Conservation (phyloP, 495 filamentous ascomycete species). For the Hamigera avellanea region DNA sequence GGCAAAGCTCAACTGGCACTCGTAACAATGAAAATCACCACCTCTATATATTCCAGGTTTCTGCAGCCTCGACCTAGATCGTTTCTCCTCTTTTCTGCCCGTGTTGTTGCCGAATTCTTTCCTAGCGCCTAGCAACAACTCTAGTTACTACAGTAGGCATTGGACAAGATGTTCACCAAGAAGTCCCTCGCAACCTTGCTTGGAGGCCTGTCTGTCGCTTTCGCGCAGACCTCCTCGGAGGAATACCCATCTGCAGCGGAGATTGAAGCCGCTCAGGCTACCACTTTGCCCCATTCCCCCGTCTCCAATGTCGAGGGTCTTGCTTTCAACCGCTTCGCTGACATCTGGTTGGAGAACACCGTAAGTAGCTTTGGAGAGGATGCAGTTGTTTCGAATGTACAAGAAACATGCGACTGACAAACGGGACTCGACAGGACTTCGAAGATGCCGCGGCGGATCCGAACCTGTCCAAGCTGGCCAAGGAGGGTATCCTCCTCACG, state of each 20-base stretch:
- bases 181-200: constrained; percentile 10
- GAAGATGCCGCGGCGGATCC: constrained; percentile 35
- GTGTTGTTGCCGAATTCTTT: too few species aligned
- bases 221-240: constrained; percentile 16
- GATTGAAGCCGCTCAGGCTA: constrained; percentile 19
- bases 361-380: constrained; percentile 30
- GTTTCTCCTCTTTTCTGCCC: too few species aligned
- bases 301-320: constrained; percentile 47
- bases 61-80: too few species aligned
- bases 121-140: too few species aligned
- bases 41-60: too few species aligned
- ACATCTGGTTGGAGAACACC: constrained; percentile 65
- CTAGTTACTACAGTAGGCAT: too few species aligned
- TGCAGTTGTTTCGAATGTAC: constrained; percentile 4
- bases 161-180: constrained; percentile 8
- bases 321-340: constrained; percentile 54
- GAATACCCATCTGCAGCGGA: constrained; percentile 14
- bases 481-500: constrained; percentile 47
- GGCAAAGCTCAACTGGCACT: too few species aligned
- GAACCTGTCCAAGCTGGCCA: constrained; percentile 44
- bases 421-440: constrained; percentile 35
- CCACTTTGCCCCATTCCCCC: constrained; percentile 28
- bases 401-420: constrained; percentile 1
- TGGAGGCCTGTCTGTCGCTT: constrained; percentile 12
- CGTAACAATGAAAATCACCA: too few species aligned